Evolutionary conservation across 768 basidiomycete genomes (phyloP), one percentile per base, ranked within the genome.

Genomic region (Amanita rubescens): DNA sequence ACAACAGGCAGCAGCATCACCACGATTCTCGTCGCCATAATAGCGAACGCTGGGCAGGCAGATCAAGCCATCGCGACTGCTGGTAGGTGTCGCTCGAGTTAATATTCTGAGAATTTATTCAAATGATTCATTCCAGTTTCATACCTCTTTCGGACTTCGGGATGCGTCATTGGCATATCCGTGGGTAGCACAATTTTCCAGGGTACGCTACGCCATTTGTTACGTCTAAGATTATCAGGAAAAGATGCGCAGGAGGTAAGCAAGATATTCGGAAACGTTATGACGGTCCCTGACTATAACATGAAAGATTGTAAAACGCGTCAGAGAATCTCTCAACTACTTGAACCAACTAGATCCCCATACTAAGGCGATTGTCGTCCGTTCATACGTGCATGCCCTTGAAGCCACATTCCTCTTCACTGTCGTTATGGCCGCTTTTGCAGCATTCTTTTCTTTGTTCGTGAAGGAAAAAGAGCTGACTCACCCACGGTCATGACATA

Each of bases 61-160:
- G 79, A 84, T 59, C 82, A 84, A 60, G 84, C 82, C 7, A 78
- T 84, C 35, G 81, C 82, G 1, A 85, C 81, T 9, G 82, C 82
- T 34, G 79, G 82, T 79, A 34, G 5, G 71, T 57, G 39, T 11
- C 7, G 12, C 33, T 24, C 12, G 3, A 51, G 10, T 30, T 43
- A 9, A n/a, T 8, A 11, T 41, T 42, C 8, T 51, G n/a, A 32
- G 6, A 42, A 37, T 12, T 25, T n/a, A 14, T 22, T 30, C 2
- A 9, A 25, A 43, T 19, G 20, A 30, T 10, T 47, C 25, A 3
- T 2, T 43, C 6, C 58, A 82, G 82, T 80, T 1, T 82, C 80
- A 0, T 84, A 83, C 62, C 79, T 85, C 33, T 84, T 84, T 70
- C 79, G 82, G 33, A 82, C 82, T 2, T 62, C 84, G 11, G 82